Evolutionary conservation across 176 grass and related monocot genomes (phyloP).

Genomic region (Oryza officinalis): DNA sequence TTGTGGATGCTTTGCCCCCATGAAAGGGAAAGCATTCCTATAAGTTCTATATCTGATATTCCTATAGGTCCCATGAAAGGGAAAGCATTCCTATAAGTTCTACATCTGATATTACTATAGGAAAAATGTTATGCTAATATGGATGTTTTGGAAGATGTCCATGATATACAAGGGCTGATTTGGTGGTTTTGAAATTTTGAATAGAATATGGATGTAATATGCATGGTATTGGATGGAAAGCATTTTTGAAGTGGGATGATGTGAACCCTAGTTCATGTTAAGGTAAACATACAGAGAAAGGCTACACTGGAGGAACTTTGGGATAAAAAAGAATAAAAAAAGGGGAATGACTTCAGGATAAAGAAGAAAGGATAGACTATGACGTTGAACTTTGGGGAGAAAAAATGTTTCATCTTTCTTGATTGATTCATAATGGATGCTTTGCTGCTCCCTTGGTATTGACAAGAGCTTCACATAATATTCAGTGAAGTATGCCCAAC

Average conservation of each 20-base stretch:
- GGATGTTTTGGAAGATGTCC: slow-evolving; percentile 1
- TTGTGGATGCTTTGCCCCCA: slow-evolving; percentile 18
- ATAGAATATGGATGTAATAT: background rate
- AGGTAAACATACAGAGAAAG: background rate
- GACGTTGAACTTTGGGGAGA: background rate
- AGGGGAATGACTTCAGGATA: background rate
- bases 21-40: background rate
- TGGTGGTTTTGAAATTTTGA: slow-evolving; percentile 19
- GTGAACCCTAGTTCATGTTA: background rate
- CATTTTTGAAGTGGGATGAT: slow-evolving; percentile 9
- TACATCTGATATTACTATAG: background rate
- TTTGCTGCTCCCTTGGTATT: background rate
- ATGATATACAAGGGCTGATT: slow-evolving; percentile 20
- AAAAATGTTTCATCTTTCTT: background rate
- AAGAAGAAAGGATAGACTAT: background rate
- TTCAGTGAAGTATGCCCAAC: background rate
- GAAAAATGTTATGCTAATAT: background rate
- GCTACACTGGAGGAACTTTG: background rate
- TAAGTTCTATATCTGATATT: background rate
- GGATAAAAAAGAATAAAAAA: background rate
- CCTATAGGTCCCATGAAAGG: background rate
- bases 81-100: background rate
- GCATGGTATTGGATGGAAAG: background rate
- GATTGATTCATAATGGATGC: background rate
- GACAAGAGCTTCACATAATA: background rate